Evolutionary conservation across 2,329 filamentous ascomycete species (phyloP).

Genomic region (Fusarium temperatum): DNA sequence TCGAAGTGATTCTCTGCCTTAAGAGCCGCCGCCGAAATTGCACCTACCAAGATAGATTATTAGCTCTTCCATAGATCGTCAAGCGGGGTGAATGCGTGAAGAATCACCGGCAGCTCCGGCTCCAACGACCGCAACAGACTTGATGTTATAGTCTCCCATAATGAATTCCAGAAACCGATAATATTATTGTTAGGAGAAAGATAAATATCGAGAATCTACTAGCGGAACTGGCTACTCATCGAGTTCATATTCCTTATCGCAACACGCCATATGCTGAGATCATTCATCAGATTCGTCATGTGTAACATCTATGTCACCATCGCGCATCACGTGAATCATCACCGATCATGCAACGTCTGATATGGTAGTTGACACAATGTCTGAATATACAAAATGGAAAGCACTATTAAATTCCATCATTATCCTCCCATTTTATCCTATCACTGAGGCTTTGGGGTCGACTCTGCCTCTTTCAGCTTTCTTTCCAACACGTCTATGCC

Average conservation of each 20-base stretch:
- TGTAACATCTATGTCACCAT: slow-evolving; percentile 16
- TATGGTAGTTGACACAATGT: rapidly evolving
- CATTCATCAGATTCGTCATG: slow-evolving; percentile 21
- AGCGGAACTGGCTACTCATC: rapidly evolving
- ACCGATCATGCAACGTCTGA: too few relatives aligned
- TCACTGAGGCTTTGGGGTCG: neutral
- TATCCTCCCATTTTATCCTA: rapidly evolving
- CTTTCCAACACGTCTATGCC: slow-evolving; percentile 27
- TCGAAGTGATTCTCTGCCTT: slow-evolving; percentile 56
- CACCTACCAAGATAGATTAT: slow-evolving; percentile 46
- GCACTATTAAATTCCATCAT: too few relatives aligned
- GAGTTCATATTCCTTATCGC: neutral
- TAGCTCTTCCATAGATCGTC: neutral
- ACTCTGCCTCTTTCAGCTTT: slow-evolving; percentile 6
- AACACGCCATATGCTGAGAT: neutral
- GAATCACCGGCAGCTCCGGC: slow-evolving; percentile 36
- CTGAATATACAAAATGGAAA: neutral
- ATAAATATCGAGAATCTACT: rapidly evolving
- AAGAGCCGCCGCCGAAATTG: slow-evolving; percentile 57
- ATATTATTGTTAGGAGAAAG: neutral
- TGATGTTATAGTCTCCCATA: slow-evolving; percentile 15
- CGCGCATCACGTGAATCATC: slow-evolving; percentile 6
- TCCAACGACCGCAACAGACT: slow-evolving; percentile 34
- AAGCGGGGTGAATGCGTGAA: too few relatives aligned
- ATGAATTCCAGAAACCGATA: rapidly evolving